phyloP scores from a whole-genome alignment of 2,329 filamentous ascomycete genomes.

The Colletotrichum chlorophyti region DNA sequence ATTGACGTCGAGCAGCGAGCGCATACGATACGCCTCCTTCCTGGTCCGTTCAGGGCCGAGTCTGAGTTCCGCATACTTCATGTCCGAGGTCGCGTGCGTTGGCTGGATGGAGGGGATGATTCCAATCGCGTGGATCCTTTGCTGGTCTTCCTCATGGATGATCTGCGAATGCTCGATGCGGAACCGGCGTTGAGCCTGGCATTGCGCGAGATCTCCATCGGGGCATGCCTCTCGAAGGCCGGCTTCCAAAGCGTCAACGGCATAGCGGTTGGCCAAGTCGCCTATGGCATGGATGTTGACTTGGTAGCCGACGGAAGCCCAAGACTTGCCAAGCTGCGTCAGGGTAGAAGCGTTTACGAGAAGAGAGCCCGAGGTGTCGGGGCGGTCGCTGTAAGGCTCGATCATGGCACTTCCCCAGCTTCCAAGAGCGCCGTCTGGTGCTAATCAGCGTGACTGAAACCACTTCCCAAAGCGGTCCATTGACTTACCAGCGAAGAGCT shows the following conservation, averaged over 20 bases:
- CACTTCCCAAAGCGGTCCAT: too few relatives aligned
- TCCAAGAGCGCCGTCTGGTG: conserved; percentile 70
- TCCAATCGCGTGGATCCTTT: conserved; percentile 61
- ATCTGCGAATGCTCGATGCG: conserved; percentile 77
- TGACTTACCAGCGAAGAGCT: conserved; percentile 68
- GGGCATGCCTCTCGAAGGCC: conserved; percentile 63
- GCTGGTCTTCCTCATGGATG: conserved; percentile 70
- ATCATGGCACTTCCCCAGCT: conserved; percentile 76
- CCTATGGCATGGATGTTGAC: conserved; percentile 78
- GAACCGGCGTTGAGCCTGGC: conserved; percentile 64
- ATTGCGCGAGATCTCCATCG: conserved; percentile 47
- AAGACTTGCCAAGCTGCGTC: conserved; percentile 58
- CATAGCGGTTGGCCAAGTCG: conserved; percentile 70
- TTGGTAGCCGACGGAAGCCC: conserved; percentile 68
- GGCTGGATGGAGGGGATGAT: conserved; percentile 75
- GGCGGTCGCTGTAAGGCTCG: conserved; percentile 72
- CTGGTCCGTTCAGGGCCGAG: conserved; percentile 62
- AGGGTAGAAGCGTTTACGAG: conserved; percentile 70
- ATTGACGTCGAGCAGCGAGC: conserved; percentile 58
- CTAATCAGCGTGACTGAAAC: conserved; percentile 19
- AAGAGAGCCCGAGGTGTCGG: conserved; percentile 67
- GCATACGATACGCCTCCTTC: conserved; percentile 71
- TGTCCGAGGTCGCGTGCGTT: conserved; percentile 75
- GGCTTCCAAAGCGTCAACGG: conserved; percentile 66
- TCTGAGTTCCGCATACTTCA: conserved; percentile 68